These are phyloP conservation scores for Gyrodon lividus DNA, from an alignment of 768 basidiomycete species.

Conservation along the genomic window DNA sequence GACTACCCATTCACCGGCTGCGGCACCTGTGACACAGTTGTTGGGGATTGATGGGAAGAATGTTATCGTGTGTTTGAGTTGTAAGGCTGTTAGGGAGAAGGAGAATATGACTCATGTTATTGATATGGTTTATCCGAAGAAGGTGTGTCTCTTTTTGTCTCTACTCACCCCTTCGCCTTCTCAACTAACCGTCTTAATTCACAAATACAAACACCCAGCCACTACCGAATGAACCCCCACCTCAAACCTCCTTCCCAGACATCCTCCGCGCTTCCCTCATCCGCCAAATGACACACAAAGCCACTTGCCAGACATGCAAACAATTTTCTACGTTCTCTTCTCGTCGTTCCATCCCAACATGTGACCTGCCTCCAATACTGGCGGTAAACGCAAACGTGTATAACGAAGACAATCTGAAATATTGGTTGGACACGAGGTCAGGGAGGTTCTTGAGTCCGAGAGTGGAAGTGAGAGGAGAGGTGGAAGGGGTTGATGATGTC, in stretches of 20 bases:
- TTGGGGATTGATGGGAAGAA: conserved; percentile 80
- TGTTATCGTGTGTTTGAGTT: conserved; percentile 69
- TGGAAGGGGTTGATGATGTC: conserved; percentile 55
- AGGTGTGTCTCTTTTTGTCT: conserved; percentile 43
- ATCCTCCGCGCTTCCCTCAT: conserved; percentile 75
- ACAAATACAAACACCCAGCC: conserved; percentile 22
- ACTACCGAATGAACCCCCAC: conserved; percentile 36
- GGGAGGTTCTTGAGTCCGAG: conserved; percentile 55
- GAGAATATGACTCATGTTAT: conserved; percentile 79
- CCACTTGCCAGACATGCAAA: conserved; percentile 82
- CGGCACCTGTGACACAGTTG: conserved; percentile 83
- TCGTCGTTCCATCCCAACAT: conserved; percentile 59
- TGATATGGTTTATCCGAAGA: conserved; percentile 85
- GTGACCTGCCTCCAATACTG: conserved; percentile 77
- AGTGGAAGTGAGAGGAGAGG: conserved; percentile 57
- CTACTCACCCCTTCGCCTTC: background rate
- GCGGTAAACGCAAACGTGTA: conserved; percentile 84
- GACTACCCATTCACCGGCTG: conserved; percentile 33
- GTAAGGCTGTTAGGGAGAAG: conserved; percentile 70
- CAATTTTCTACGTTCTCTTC: conserved; percentile 72
- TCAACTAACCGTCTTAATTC: conserved; percentile 1
- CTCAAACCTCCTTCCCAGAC: conserved; percentile 54
- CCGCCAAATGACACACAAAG: conserved; percentile 82
- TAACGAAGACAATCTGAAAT: conserved; percentile 66
- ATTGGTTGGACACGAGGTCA: conserved; percentile 65